Base-by-base conservation (phyloP, 768 basidiomycete genomes). In the Pisolithus tinctorius region DNA sequence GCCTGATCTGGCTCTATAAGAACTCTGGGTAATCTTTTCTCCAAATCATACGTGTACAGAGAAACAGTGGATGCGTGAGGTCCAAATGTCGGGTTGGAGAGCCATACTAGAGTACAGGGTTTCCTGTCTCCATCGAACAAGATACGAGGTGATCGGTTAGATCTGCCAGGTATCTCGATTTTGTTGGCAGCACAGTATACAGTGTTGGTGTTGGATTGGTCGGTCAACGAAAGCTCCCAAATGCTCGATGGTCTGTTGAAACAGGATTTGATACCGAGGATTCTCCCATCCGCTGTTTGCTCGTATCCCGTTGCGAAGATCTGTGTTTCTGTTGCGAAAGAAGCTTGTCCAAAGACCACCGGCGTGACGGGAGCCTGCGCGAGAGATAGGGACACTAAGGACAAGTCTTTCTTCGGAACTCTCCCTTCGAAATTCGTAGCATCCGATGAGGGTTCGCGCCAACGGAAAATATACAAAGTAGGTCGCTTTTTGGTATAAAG, bases 271-370 rank as follows among this genome's bases (percentile, higher is more conserved):
- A 82, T 62, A 0, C 86, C 86, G 14, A 88, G 68, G 14, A 80
- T 56, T 39, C 80, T 76, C 5, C 76, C 80, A 47, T 87, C 84
- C 1, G 62, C 59, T 2, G 79, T 76, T 40, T 74, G 71, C 45
- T 84, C 80, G 60, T 82, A 85, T 0, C 83, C 85, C 0, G 81
- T 82, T 0, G 80, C 80, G 49, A 78, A 79, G 5, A 87, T 55
- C 20, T 66, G 63, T 5, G 68, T 63, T 17, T 68, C 63, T 0
- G 73, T 67, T 4, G 67, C 69, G 59, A 86, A 86, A 1, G 72
- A 62, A 0, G 78, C 76, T 56, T 86, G 83, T 14, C 80, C 82
- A 44, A 84, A 78, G 10, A 75, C 60, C 13, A 76, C 61, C 3
- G 17, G 11, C 0, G 36, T 29, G 1, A 23, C 10, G 16, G 51